Base-by-base conservation (phyloP, 2,329 filamentous ascomycete genomes). In the Tolypocladium album region DNA sequence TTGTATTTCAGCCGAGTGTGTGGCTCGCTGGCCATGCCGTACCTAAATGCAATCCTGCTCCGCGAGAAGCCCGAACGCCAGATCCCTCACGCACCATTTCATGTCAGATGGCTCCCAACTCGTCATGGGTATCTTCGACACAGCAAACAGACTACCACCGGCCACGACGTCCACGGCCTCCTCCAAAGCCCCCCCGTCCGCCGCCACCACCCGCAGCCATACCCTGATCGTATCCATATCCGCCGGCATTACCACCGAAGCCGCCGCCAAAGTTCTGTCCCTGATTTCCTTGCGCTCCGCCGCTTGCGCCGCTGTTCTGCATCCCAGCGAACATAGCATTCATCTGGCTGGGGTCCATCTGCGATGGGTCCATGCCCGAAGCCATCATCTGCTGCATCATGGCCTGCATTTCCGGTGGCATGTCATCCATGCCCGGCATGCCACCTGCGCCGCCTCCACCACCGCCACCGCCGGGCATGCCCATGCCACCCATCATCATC, bases 341-440 rank as follows among this genome's bases (percentile, higher is more conserved):
- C 75, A 85, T 81, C 61, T 81, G 72, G 39, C 74, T 76, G 43
- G 83, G 80, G 62, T 88, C 85, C 83, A 88, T 86, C 72, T 87
- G 84, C 62, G 78, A 84, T 47, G 84, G 83, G 64, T 88, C 85
- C 76, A 87, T 84, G 27, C 84, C 85, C 0, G 78, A 77, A 0
- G 81, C 78, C 81, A 87, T 86, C 83, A 88, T 86, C 71, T 87
- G 84, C 71, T 87, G 84, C 82, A 88, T 85, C 82, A 87, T 85
- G 55, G 78, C 77, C 69, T 87, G 84, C 82, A 88, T 87, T 68
- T 87, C 85, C 0, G 84, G 80, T 3, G 83, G 75, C 72, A 87
- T 83, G n/a, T 81, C 82, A 31, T 87, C 84, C 81, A 85, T 84
- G 4, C 81, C 81, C 0, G 79, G 67, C 76, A 84, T 82, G 8